phyloP scores from a whole-genome alignment of 148 eudicot genomes.

The Vaccinium darrowii region DNA sequence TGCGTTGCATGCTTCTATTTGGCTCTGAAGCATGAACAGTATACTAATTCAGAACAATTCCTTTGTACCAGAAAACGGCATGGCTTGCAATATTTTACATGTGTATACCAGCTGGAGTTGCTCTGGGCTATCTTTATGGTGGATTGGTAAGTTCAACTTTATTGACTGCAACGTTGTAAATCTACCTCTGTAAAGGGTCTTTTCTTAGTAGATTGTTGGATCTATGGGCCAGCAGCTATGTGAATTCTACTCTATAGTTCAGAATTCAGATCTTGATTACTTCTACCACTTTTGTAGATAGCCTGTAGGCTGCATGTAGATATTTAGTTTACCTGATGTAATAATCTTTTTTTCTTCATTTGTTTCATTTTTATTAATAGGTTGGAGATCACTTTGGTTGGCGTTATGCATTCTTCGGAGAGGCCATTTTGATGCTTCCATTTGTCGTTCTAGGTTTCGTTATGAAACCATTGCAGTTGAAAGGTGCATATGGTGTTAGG shows the following conservation, averaged over 20 bases:
- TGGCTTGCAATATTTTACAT: conserved; percentile 94
- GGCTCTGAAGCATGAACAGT: neutral
- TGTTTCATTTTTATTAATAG: conserved; percentile 34
- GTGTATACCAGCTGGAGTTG: conserved; percentile 98
- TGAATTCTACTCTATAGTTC: neutral
- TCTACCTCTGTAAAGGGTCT: neutral
- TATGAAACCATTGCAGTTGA: conserved; percentile 82
- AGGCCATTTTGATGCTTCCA: conserved; percentile 89
- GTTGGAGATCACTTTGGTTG: conserved; percentile 63
- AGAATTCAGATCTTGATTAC: neutral
- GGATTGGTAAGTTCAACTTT: conserved; percentile 57
- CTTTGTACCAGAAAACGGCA: conserved; percentile 63
- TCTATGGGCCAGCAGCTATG: neutral
- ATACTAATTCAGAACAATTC: neutral
- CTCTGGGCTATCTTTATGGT: conserved; percentile 93
- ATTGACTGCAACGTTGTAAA: neutral
- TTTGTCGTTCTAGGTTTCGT: conserved; percentile 83
- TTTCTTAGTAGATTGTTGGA: neutral
- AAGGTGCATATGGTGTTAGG: conserved; percentile 48
- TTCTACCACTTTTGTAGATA: neutral
- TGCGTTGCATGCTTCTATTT: neutral
- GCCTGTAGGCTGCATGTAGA: neutral
- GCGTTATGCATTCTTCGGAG: conserved; percentile 80
- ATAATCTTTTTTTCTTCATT: neutral
- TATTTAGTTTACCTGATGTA: neutral